Conservation (phyloP, 2,329 filamentous ascomycete genomes). For the Aureobasidium sp. region DNA sequence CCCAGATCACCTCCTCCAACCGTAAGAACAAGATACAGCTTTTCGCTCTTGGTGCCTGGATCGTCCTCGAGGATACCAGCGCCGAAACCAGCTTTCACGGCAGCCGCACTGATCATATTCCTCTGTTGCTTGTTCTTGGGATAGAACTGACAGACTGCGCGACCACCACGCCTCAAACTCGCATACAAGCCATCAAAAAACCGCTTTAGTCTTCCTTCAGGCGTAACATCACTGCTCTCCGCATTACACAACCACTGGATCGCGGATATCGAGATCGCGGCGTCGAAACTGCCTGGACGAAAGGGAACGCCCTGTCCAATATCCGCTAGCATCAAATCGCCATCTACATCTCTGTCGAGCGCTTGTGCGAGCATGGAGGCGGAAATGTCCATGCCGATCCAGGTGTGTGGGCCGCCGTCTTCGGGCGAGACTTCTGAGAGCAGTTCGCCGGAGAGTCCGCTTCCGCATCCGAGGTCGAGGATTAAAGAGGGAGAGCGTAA, state of each 20-base stretch:
- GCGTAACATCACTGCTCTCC: conserved; percentile 75
- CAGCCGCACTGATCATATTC: conserved; percentile 83
- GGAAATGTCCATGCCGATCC: conserved; percentile 96
- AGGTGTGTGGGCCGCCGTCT: conserved; percentile 79
- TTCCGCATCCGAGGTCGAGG: conserved; percentile 94
- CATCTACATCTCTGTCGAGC: conserved; percentile 82
- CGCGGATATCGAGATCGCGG: conserved; percentile 86
- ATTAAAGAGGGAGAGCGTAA: conserved; percentile 74
- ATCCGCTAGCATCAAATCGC: conserved; percentile 87
- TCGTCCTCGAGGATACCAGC: conserved; percentile 93
- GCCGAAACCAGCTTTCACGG: conserved; percentile 88
- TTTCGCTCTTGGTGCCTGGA: conserved; percentile 89
- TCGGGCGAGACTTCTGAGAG: conserved; percentile 62
- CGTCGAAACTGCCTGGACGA: conserved; percentile 84
- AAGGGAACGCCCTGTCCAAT: conserved; percentile 95
- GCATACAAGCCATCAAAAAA: conserved; percentile 95
- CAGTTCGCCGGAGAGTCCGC: conserved; percentile 88
- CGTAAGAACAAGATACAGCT: conserved; percentile 90
- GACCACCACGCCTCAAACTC: conserved; percentile 69
- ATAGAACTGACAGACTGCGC: conserved; percentile 91
- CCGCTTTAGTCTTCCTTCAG: conserved; percentile 65
- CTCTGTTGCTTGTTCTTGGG: conserved; percentile 90
- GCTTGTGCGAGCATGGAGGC: conserved; percentile 96
- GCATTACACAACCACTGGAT: conserved; percentile 99
- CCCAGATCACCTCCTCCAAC: conserved; percentile 62